phyloP scores from a whole-genome alignment of 306 rosid genomes.

The Casuarina glauca region DNA sequence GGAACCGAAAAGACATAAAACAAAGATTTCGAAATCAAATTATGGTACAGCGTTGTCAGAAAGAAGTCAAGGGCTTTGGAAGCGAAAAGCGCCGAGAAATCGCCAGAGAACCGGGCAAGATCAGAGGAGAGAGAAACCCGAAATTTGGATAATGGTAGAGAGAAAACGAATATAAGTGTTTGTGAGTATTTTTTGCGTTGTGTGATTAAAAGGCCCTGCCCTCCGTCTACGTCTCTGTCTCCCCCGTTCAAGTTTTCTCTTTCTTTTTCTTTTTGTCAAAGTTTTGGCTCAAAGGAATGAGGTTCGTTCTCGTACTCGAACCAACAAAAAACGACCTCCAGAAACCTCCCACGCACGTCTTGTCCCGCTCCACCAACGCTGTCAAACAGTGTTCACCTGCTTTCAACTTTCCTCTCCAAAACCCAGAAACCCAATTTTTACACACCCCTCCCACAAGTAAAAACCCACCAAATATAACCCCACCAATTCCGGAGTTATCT shows the following conservation, averaged over 20 bases:
- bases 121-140: conserved; percentile 48
- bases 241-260: background rate
- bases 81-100: conserved; percentile 33
- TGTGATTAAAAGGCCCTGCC: conserved; percentile 3
- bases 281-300: background rate
- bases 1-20: background rate
- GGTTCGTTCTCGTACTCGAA: conserved; percentile 15
- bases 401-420: background rate
- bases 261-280: background rate
- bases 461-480: too few relatives aligned
- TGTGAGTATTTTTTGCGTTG: background rate
- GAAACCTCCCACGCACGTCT: conserved; percentile 29
- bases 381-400: conserved; percentile 26
- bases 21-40: conserved; percentile 30
- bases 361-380: conserved; percentile 19
- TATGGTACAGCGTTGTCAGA: conserved; percentile 21
- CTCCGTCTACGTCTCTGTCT: conserved; percentile 47
- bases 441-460: too few relatives aligned
- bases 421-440: too few relatives aligned
- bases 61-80: conserved; percentile 8
- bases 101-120: conserved; percentile 47
- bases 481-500: too few relatives aligned
- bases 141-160: conserved; percentile 43
- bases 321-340: conserved; percentile 3
- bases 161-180: conserved; percentile 25